Conservation (phyloP, 257 asterid genomes). For the Solanum pinnatisectum region DNA sequence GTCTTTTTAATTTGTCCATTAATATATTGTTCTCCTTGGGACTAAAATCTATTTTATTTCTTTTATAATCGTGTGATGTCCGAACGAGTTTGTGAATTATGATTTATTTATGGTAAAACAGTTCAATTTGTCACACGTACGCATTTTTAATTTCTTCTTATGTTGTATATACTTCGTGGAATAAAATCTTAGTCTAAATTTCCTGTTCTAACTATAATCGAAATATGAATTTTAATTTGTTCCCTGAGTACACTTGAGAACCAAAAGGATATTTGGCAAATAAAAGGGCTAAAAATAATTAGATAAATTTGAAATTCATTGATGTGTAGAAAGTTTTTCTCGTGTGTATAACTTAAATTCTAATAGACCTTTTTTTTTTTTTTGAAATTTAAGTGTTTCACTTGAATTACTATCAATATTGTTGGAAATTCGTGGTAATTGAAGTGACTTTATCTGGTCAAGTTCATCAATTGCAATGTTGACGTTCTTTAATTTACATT, state of each 20-base stretch:
- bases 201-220: neutral
- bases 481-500: neutral
- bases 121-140: neutral
- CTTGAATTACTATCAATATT: neutral
- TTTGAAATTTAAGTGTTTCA: neutral
- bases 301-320: neutral
- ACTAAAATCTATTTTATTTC: neutral
- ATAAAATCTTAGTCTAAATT: neutral
- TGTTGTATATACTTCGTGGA: neutral
- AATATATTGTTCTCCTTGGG: neutral
- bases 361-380: neutral
- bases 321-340: neutral
- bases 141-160: neutral
- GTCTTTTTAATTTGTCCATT: neutral
- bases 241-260: neutral
- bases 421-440: neutral
- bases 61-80: neutral
- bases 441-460: neutral
- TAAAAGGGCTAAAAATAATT: neutral
- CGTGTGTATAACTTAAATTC: neutral
- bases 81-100: rapidly evolving
- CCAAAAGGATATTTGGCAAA: neutral
- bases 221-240: neutral
- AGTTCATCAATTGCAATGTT: neutral
- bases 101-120: no score